Conservation (phyloP, 441 rosid species). For the Populus hybrid region DNA sequence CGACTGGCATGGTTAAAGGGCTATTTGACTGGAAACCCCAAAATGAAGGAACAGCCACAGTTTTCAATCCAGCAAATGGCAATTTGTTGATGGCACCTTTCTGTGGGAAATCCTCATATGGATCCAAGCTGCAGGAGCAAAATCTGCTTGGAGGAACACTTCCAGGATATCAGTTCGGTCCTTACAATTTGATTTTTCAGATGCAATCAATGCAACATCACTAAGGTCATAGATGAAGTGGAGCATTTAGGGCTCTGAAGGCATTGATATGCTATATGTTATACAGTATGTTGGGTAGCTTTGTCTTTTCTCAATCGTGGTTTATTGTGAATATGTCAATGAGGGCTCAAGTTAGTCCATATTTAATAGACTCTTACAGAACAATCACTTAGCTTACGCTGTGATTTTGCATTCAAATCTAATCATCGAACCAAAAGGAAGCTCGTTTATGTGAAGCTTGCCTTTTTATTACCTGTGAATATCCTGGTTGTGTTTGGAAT, state of each 20-base stretch:
- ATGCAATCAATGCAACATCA: constrained; percentile 64
- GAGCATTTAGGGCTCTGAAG: constrained; percentile 14
- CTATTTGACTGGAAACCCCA: constrained; percentile 39
- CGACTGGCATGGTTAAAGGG: constrained; percentile 23
- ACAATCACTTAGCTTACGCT: constrained; percentile 24
- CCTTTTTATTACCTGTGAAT: constrained; percentile 12
- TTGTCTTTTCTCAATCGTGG: constrained; percentile 14
- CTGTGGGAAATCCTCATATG: constrained; percentile 51
- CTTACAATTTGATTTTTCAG: constrained; percentile 44
- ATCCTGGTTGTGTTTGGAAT: constrained; percentile 10
- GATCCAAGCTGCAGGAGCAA: constrained; percentile 61
- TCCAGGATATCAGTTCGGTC: constrained; percentile 57
- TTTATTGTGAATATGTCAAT: constrained; percentile 40
- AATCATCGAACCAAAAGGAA: constrained; percentile 29
- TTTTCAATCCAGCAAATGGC: constrained; percentile 34
- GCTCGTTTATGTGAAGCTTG: constrained; percentile 27
- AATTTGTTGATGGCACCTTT: constrained; percentile 39
- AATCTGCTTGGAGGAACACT: constrained; percentile 40
- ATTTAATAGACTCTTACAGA: constrained; percentile 24
- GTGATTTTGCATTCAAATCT: constrained; percentile 32
- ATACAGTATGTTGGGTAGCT: not conserved
- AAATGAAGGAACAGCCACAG: constrained; percentile 27
- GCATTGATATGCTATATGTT: constrained; percentile 17
- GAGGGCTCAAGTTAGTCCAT: constrained; percentile 25
- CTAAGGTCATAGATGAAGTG: constrained; percentile 24